Evolutionary conservation across 805 yeast genomes (phyloP).

Genomic region (Pichia kluyveri): DNA sequence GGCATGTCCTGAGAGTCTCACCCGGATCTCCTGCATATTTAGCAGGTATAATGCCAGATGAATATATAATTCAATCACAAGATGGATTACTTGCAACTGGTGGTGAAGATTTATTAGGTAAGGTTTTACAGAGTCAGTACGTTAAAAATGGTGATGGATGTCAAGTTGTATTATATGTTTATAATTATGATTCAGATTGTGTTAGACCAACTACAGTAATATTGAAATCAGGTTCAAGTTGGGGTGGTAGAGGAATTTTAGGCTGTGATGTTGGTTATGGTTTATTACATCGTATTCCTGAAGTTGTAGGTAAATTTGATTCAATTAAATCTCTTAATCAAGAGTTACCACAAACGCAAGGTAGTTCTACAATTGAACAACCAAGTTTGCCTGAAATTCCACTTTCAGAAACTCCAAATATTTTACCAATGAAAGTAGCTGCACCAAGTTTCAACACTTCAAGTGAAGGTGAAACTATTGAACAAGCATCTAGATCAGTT

Average conservation of each 20-base stretch:
- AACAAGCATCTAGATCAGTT: slow-evolving; percentile 4
- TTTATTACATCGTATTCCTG: slow-evolving; percentile 63
- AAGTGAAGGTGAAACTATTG: slow-evolving; percentile 2
- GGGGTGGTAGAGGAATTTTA: slow-evolving; percentile 79
- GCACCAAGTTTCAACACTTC: slow-evolving; percentile 4
- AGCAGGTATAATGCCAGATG: slow-evolving; percentile 81
- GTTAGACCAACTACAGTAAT: slow-evolving; percentile 66
- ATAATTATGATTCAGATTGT: slow-evolving; percentile 79
- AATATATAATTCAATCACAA: slow-evolving; percentile 80
- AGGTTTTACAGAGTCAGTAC: slow-evolving; percentile 52
- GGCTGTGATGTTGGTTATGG: slow-evolving; percentile 98
- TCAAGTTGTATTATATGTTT: slow-evolving; percentile 53
- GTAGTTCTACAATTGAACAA: neutral
- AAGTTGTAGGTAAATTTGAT: slow-evolving; percentile 37
- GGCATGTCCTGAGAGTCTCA: slow-evolving; percentile 74
- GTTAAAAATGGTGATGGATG: slow-evolving; percentile 13
- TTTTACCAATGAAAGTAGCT: slow-evolving; percentile 2
- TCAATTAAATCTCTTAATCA: slow-evolving; percentile 8
- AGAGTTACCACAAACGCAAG: slow-evolving; percentile 9
- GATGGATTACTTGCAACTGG: slow-evolving; percentile 82
- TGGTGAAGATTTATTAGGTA: slow-evolving; percentile 71
- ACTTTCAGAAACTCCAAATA: slow-evolving; percentile 4
- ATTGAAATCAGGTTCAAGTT: slow-evolving; percentile 57
- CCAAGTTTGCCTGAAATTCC: neutral
- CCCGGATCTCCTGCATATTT: slow-evolving; percentile 72